These are phyloP conservation scores for Pseudogymnoascus sp. DNA, from an alignment of 2,329 filamentous ascomycete species.

Conservation along the genomic window DNA sequence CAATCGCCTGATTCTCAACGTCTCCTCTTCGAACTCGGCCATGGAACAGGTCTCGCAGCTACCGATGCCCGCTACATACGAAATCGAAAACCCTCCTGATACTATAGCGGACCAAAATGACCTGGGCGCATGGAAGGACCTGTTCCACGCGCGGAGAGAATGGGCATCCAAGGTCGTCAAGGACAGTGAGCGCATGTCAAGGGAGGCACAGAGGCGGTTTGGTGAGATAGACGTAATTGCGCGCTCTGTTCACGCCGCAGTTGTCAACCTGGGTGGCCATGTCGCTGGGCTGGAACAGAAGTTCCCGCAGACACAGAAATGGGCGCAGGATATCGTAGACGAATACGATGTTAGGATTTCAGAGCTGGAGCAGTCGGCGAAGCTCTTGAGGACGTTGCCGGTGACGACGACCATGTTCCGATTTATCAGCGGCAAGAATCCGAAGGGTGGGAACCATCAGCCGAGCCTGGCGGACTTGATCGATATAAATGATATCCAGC, in stretches of 20 bases:
- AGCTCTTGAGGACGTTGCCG: constrained; percentile 53
- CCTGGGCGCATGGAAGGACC: constrained; percentile 76
- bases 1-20: constrained; percentile 61
- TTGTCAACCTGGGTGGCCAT: constrained; percentile 73
- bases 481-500: constrained; percentile 62
- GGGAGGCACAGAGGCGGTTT: constrained; percentile 55
- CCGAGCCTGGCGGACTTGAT: constrained; percentile 67
- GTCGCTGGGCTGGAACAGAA: constrained; percentile 64
- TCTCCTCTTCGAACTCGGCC: constrained; percentile 38
- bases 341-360: constrained; percentile 57
- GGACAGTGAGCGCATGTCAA: constrained; percentile 58
- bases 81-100: constrained; percentile 64
- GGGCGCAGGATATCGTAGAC: constrained; percentile 57
- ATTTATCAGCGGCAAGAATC: constrained; percentile 50
- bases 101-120: constrained; percentile 71
- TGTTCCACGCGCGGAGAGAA: constrained; percentile 70
- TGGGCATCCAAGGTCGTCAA: constrained; percentile 70
- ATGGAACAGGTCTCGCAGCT: constrained; percentile 39
- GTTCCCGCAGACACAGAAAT: constrained; percentile 60
- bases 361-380: constrained; percentile 61
- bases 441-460: constrained; percentile 35
- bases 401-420: constrained; percentile 57
- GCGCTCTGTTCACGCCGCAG: constrained; percentile 72
- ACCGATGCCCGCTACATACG: constrained; percentile 45
- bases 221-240: constrained; percentile 68